Evolutionary conservation across 2,329 filamentous ascomycete genomes (phyloP).

Genomic region (Diplodia seriata): DNA sequence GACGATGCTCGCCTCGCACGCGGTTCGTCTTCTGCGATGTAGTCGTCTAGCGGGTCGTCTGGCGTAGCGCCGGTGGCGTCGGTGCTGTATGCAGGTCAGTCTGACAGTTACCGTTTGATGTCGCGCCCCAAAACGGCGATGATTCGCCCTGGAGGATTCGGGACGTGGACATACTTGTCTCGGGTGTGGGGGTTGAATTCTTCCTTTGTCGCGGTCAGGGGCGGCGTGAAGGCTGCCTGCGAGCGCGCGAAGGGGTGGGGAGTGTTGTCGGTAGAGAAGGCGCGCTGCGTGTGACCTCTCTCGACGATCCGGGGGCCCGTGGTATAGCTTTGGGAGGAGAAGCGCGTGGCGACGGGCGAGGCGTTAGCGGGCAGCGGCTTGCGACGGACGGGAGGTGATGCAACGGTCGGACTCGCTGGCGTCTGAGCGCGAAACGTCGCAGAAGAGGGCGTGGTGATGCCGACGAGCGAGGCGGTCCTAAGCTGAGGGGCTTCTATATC

Average conservation of each 20-base stretch:
- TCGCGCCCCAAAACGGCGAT: conserved; percentile 8
- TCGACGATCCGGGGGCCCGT: conserved; percentile 46
- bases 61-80: conserved; percentile 39
- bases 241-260: conserved; percentile 39
- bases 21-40: conserved; percentile 35
- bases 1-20: conserved; percentile 34
- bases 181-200: conserved; percentile 47
- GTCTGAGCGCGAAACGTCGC: conserved; percentile 53
- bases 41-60: conserved; percentile 37
- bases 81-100: conserved; percentile 31
- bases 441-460: conserved; percentile 53
- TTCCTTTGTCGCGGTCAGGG: conserved; percentile 35
- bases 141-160: background rate
- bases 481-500: conserved; percentile 31
- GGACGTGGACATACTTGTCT: conserved; percentile 45
- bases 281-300: conserved; percentile 37
- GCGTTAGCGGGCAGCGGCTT: conserved; percentile 62
- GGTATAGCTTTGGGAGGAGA: conserved; percentile 51
- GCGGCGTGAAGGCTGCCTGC: conserved; percentile 42
- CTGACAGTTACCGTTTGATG: conserved; percentile 14
- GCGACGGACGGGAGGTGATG: conserved; percentile 55
- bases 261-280: conserved; percentile 43
- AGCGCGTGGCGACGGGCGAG: conserved; percentile 55
- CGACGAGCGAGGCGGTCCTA: conserved; percentile 45
- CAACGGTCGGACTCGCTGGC: conserved; percentile 48